A percentile compares a stretch with the other conserved stretches of the same genome.
These are phyloP conservation scores for Coemansia sp. DNA, from an alignment of 192 early-diverging fungal genomes.

Conservation along the genomic window DNA sequence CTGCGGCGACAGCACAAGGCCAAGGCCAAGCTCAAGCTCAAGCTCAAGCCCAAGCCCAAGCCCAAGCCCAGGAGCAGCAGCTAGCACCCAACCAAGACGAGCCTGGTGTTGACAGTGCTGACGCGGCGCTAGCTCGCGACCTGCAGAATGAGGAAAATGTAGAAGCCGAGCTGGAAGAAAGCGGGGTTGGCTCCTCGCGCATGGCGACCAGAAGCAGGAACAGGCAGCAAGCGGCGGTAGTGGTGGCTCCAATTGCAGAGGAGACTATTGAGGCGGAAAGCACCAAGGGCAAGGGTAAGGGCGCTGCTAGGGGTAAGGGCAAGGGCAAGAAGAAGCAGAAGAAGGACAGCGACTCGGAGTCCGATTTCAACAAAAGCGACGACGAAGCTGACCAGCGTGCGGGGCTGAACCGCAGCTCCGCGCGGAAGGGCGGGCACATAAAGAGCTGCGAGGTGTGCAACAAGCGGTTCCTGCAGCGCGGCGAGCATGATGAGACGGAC, in stretches of 20 bases:
- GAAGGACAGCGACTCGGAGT: slow-evolving; percentile 12
- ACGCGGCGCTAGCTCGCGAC: slow-evolving; percentile 37
- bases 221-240: neutral
- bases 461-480: slow-evolving; percentile 37
- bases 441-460: slow-evolving; percentile 42
- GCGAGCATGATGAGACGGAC: slow-evolving; percentile 5
- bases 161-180: slow-evolving; percentile 6
- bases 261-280: slow-evolving; percentile 1
- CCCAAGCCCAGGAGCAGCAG: neutral
- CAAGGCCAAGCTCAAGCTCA: neutral
- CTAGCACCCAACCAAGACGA: neutral
- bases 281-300: neutral
- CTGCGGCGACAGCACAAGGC: neutral
- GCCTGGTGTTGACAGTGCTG: slow-evolving; percentile 10
- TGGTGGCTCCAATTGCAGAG: neutral
- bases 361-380: neutral
- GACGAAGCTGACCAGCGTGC: slow-evolving; percentile 27
- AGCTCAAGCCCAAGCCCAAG: neutral
- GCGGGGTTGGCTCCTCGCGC: slow-evolving; percentile 7
- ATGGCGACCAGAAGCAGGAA: neutral
- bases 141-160: slow-evolving; percentile 22
- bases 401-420: slow-evolving; percentile 38
- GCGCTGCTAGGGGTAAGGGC: slow-evolving; percentile 9
- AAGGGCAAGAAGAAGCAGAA: slow-evolving; percentile 23
- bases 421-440: slow-evolving; percentile 50